phyloP scores from a whole-genome alignment of 2,329 filamentous ascomycete species.

The Aspergillus vadensis region DNA sequence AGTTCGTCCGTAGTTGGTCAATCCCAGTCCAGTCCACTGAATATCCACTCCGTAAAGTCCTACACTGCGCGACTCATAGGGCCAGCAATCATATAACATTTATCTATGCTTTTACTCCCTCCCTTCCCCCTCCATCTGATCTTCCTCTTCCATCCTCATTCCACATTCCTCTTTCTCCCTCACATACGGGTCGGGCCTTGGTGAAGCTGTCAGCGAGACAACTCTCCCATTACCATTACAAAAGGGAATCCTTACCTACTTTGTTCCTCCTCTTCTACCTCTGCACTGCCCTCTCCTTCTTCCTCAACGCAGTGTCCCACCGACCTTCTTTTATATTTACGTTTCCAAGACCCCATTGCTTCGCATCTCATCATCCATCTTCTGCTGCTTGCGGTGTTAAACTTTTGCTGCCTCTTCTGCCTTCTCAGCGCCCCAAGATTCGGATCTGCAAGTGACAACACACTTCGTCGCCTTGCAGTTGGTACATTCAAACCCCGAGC shows the following conservation, averaged over 20 bases:
- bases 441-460: neutral
- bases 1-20: constrained; percentile 24
- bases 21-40: constrained; percentile 14
- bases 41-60: constrained; percentile 15
- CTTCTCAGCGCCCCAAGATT: neutral
- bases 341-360: neutral
- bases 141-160: constrained; percentile 12
- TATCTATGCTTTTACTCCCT: constrained; percentile 30
- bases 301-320: neutral
- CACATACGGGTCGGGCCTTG: constrained; percentile 9
- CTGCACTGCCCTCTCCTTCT: neutral
- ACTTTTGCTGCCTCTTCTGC: neutral
- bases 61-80: constrained; percentile 21
- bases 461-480: constrained; percentile 1
- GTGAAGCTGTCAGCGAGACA: constrained; percentile 1
- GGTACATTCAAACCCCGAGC: neutral
- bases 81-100: constrained; percentile 33
- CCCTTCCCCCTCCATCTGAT: constrained; percentile 9
- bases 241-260: neutral
- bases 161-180: constrained; percentile 15
- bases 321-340: constrained; percentile 1
- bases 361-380: neutral
- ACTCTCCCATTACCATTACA: neutral
- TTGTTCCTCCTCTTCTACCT: neutral
- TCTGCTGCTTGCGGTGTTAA: neutral